A percentile compares a stretch with the other conserved stretches of the same genome.
phyloP scores from a whole-genome alignment of 768 basidiomycete genomes.

The Tricholoma bakamatsutake region DNA sequence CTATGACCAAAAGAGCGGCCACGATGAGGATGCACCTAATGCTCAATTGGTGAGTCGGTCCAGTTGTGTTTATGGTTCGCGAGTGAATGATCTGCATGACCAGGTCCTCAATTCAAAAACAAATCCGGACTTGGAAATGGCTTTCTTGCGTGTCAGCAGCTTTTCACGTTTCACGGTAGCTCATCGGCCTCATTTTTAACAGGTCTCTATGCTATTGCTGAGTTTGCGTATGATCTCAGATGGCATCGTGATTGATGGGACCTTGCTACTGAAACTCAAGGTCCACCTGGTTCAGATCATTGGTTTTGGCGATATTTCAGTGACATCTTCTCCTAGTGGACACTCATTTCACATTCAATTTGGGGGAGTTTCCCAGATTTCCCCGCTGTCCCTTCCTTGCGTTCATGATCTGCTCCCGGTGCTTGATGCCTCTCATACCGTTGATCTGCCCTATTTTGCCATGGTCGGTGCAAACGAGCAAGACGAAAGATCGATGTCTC shows the following conservation, averaged over 20 bases:
- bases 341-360: conserved; percentile 52
- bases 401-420: conserved; percentile 51
- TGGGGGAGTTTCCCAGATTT: conserved; percentile 37
- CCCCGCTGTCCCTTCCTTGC: conserved; percentile 44
- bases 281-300: conserved; percentile 40
- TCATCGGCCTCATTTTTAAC: neutral
- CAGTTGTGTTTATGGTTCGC: neutral
- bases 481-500: conserved; percentile 35
- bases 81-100: conserved; percentile 12
- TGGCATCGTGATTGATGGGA: conserved; percentile 48
- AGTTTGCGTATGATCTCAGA: conserved; percentile 63
- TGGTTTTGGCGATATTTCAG: conserved; percentile 50
- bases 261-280: conserved; percentile 58
- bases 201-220: conserved; percentile 55
- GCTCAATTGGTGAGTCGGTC: conserved; percentile 34
- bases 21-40: conserved; percentile 32
- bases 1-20: conserved; percentile 31
- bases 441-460: conserved; percentile 42
- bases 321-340: conserved; percentile 39
- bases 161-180: neutral
- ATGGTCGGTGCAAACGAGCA: conserved; percentile 30
- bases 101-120: conserved; percentile 16
- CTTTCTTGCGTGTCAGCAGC: conserved; percentile 37
- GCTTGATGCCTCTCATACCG: conserved; percentile 51
- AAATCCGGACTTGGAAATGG: conserved; percentile 41